A percentile compares a stretch with the other conserved stretches of the same genome.
Evolutionary conservation across 768 basidiomycete genomes (phyloP).

Genomic region (Omphalotus guepiniiformis): DNA sequence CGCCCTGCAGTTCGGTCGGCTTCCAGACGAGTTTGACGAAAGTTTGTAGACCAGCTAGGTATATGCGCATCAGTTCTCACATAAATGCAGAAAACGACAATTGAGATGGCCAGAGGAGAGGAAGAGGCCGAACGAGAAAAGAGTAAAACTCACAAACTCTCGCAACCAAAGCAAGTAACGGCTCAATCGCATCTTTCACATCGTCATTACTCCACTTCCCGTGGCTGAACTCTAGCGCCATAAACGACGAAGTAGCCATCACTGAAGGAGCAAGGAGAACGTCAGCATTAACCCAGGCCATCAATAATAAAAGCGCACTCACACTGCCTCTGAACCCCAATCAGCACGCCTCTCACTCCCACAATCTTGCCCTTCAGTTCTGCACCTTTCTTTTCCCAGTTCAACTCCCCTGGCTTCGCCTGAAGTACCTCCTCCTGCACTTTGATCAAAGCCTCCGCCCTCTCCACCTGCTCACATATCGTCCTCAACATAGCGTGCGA

Average conservation of each 20-base stretch:
- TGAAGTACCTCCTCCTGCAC: conserved; percentile 27
- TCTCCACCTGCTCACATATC: conserved; percentile 24
- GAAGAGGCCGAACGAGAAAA: neutral
- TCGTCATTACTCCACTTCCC: conserved; percentile 45
- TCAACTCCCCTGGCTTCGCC: conserved; percentile 11
- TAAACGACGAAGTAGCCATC: conserved; percentile 26
- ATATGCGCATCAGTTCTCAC: neutral
- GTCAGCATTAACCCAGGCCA: neutral
- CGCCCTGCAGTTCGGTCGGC: conserved; percentile 6
- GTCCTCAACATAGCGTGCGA: conserved; percentile 34
- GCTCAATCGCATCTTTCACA: conserved; percentile 30
- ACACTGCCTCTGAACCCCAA: conserved; percentile 26
- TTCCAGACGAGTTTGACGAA: conserved; percentile 24
- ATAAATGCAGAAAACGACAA: too few relatives aligned
- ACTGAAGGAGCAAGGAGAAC: conserved; percentile 20
- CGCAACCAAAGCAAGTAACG: conserved; percentile 29
- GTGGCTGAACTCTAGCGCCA: conserved; percentile 40
- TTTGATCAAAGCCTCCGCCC: conserved; percentile 24
- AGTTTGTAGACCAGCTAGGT: conserved; percentile 31
- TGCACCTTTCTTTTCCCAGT: conserved; percentile 14
- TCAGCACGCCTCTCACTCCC: conserved; percentile 15
- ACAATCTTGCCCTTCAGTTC: conserved; percentile 19
- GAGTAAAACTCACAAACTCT: conserved; percentile 27
- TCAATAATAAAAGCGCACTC: conserved; percentile 6
- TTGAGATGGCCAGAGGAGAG: neutral